phyloP scores from a whole-genome alignment of 768 basidiomycete species.

The Wakefieldia striispora region DNA sequence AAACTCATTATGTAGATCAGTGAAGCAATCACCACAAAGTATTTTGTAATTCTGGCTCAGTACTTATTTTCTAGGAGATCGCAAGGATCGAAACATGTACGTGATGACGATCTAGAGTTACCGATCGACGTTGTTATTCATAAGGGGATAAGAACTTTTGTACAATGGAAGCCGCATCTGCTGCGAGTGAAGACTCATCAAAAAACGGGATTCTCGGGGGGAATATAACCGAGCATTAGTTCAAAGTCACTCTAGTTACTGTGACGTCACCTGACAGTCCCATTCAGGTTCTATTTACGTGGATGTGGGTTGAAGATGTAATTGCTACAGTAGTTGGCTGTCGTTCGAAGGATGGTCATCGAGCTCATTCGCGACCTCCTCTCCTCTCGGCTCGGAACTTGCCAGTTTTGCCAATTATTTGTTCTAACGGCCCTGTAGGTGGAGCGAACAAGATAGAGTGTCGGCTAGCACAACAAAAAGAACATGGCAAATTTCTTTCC shows the following conservation, averaged over 20 bases:
- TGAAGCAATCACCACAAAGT: too few relatives aligned
- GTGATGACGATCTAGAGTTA: constrained; percentile 1
- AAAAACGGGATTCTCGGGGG: too few relatives aligned
- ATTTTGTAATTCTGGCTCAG: too few relatives aligned
- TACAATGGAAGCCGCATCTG: constrained; percentile 13
- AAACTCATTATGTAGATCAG: neutral
- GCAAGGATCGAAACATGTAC: neutral
- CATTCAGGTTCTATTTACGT: constrained; percentile 11
- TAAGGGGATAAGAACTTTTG: constrained; percentile 9
- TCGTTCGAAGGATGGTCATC: neutral
- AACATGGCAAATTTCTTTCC: constrained; percentile 7
- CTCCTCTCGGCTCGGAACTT: constrained; percentile 10
- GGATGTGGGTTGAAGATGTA: constrained; percentile 14
- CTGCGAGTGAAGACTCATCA: too few relatives aligned
- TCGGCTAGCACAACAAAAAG: neutral
- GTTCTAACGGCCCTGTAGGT: neutral
- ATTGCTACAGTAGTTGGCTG: constrained; percentile 9
- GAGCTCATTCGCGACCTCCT: neutral
- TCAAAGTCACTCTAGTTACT: too few relatives aligned
- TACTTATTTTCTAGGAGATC: too few relatives aligned
- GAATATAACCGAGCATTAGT: too few relatives aligned
- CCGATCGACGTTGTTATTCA: constrained; percentile 10
- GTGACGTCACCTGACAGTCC: neutral
- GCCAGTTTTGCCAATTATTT: neutral
- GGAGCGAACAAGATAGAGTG: constrained; percentile 1